Evolutionary conservation across 2,329 filamentous ascomycete species (phyloP).

Genomic region (Penicillium rolfsii): DNA sequence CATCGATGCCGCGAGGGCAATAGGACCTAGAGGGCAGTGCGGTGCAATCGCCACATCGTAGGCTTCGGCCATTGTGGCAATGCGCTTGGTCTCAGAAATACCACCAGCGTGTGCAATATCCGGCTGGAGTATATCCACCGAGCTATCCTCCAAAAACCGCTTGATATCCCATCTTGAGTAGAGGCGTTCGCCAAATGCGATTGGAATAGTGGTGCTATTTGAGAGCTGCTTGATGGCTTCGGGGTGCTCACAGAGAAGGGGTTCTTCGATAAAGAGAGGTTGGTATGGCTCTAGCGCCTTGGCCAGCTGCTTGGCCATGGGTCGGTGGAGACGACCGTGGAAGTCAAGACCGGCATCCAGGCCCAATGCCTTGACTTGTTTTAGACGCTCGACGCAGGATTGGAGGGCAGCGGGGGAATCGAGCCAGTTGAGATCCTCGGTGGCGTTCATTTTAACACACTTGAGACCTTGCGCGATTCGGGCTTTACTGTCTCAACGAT

Average conservation of each 20-base stretch:
- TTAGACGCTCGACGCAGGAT: constrained; percentile 67
- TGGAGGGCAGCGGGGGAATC: constrained; percentile 70
- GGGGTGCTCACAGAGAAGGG: constrained; percentile 69
- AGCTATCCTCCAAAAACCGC: constrained; percentile 68
- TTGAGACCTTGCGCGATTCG: constrained; percentile 47
- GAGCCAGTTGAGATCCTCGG: constrained; percentile 75
- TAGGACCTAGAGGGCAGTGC: constrained; percentile 73
- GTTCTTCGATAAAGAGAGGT: constrained; percentile 76
- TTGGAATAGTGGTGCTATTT: constrained; percentile 68
- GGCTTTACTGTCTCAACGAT: constrained; percentile 41
- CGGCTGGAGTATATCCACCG: constrained; percentile 73
- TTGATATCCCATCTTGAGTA: constrained; percentile 75
- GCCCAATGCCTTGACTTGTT: constrained; percentile 68
- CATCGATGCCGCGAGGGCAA: constrained; percentile 71
- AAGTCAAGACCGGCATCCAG: constrained; percentile 79
- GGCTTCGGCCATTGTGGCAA: constrained; percentile 71
- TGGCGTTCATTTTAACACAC: constrained; percentile 78
- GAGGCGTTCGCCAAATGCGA: constrained; percentile 73
- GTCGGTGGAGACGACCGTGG: constrained; percentile 74
- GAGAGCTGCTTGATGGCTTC: constrained; percentile 67
- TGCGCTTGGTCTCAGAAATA: constrained; percentile 70
- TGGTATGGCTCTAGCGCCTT: constrained; percentile 67
- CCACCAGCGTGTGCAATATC: constrained; percentile 73
- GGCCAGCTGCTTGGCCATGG: constrained; percentile 78
- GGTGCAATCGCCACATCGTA: constrained; percentile 75